Base-by-base conservation (phyloP, 2,329 filamentous ascomycete genomes). In the Neofusicoccum umdonicola region DNA sequence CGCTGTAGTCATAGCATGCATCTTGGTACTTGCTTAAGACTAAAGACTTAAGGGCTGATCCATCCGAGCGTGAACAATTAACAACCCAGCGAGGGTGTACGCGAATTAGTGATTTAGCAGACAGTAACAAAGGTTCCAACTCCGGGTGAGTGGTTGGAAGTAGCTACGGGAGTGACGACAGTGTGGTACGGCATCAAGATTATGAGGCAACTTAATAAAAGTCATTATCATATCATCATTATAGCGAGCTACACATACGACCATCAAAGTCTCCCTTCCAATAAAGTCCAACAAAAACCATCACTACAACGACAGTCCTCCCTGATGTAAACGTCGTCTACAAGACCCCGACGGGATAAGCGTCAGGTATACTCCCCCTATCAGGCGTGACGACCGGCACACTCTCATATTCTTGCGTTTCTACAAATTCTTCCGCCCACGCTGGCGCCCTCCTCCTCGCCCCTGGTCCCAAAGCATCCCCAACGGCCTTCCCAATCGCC, bases 401-500 rank as follows among this genome's bases (percentile, higher is more conserved):
- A 15, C 47, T 68, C 9, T 70, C 71, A 69, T 83, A 84, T 4
- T 51, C 69, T 69, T 68, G 74, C 3, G 72, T 71, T 66, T 79
- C 77, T 12, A 83, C 76, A 0, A 67, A 71, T 60, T 74, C 67
- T 66, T 72, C 77, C 22, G 81, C 81, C 76, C 82, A 83, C 3
- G 64, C 60, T 13, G 86, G 85, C 65, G 78, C 73, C 68, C 69
- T 80, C 66, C 85, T 80, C 22, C 82, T 73, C 65, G 80, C 78
- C 22, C 78, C 73, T 51, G 84, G 68, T 50, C 75, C 71, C 22
- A 58, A 12, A 39, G 39, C 54, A 19, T 3, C 39, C 69, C 85
- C 82, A 31, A 87, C 77, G 51, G 76, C 72, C 64, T 78, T 82
- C n/a, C 84, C 86, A 39, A 88, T 80, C 48, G 79, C 77, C 52